Base-by-base conservation (phyloP, 2,329 filamentous ascomycete species). In the Colletotrichum lini region DNA sequence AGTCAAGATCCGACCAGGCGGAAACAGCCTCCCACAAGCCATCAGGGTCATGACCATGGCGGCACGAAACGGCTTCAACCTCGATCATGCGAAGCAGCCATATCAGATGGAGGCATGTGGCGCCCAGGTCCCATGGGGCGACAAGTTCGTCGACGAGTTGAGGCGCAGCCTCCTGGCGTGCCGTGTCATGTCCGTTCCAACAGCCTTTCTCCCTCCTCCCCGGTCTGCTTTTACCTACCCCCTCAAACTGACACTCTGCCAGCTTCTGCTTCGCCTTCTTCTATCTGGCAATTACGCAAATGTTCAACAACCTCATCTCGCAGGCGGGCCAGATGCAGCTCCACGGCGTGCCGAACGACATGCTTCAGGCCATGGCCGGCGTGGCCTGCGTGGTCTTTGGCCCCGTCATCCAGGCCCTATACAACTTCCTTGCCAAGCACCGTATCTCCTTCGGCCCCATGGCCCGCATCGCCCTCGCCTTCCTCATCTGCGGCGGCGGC, bases 141-240 rank as follows among this genome's bases (percentile, higher is more conserved):
- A 93, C 76, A 85, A 87, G 75, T 94, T 94, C 75, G 83, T 94
- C 61, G 91, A 93, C 3, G 92, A 94, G 77, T 82, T 94, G 59
- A 92, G 91, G 82, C 90, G 90, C 84, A 77, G 83, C 2, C 79
- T 87, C 12, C 78, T 92, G 87, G 92, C 92, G 15, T 94, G 92
- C 84, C 90, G 91, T 75, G 91, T 94, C 66, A 93, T 94, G 73
- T 77, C 86, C 73, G 91, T 91, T 30, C 5, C 30, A 30, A 30
- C 30, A 30, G 30, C 30, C 30, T 9, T 30, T 9, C 30, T 30
- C 30, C 30, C 8, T 7, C 30, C 9, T 9, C 30, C 30, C 30
- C 30, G n/a, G n/a, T n/a, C n/a, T n/a, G n/a, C n/a, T n/a, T n/a
- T n/a, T n/a, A n/a, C n/a, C n/a, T n/a, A n/a, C 30, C 30, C 30